Conservation (phyloP, 768 basidiomycete genomes). For the Podaxis sp. region DNA sequence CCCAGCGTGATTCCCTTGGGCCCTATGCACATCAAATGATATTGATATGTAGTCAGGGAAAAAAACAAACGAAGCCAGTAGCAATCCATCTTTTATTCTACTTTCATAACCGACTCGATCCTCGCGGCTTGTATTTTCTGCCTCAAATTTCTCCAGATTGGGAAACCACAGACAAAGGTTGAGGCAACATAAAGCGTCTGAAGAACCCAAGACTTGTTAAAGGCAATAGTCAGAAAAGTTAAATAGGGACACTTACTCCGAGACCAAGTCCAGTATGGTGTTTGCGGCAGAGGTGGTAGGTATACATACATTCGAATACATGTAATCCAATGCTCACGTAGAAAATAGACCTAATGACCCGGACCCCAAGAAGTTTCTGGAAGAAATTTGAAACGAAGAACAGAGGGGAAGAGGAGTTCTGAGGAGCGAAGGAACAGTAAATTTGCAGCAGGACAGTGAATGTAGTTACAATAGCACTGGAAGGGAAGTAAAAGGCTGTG, state of each 20-base stretch:
- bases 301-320: conserved; percentile 44
- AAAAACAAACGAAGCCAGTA: too few relatives aligned
- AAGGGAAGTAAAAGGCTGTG: conserved; percentile 47
- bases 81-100: conserved; percentile 30
- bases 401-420: conserved; percentile 21
- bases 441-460: conserved; percentile 25
- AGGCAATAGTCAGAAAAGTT: neutral
- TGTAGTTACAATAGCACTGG: conserved; percentile 18
- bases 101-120: conserved; percentile 80
- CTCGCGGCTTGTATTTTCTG: conserved; percentile 59
- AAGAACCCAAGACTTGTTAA: neutral
- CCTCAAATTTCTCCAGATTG: conserved; percentile 49
- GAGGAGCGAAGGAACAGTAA: conserved; percentile 25
- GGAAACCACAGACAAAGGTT: conserved; percentile 51
- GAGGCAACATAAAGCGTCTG: conserved; percentile 51
- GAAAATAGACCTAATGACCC: conserved; percentile 27
- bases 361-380: conserved; percentile 25
- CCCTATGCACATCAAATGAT: too few relatives aligned
- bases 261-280: conserved; percentile 42
- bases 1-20: too few relatives aligned
- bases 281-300: conserved; percentile 39
- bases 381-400: conserved; percentile 30
- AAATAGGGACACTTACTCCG: conserved; percentile 24
- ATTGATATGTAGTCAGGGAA: too few relatives aligned
- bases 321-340: conserved; percentile 34